A percentile compares a stretch with the other conserved stretches of the same genome.
Conservation (phyloP, 2,329 filamentous ascomycete genomes). For the Cordyceps pruinosa region DNA sequence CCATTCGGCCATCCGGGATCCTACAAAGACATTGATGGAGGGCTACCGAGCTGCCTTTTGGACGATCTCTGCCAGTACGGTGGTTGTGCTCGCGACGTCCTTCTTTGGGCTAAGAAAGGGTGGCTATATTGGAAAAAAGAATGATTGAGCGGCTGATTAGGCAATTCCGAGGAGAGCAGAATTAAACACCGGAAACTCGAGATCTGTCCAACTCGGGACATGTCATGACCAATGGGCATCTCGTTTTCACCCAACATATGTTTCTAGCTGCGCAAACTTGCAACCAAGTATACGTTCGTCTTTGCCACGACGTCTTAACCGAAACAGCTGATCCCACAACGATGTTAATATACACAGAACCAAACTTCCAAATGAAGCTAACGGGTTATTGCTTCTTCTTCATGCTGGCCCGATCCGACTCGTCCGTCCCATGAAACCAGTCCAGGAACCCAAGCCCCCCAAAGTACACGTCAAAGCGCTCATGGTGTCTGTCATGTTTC, state of each 20-base stretch:
- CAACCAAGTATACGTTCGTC: too few relatives aligned
- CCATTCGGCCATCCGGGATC: slow-evolving; percentile 22
- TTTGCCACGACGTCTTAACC: too few relatives aligned
- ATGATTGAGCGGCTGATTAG: too few relatives aligned
- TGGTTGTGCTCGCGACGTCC: slow-evolving; percentile 24
- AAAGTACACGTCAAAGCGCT: slow-evolving; percentile 48
- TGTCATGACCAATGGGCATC: too few relatives aligned
- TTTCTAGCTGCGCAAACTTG: too few relatives aligned
- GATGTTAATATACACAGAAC: too few relatives aligned
- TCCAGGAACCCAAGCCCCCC: slow-evolving; percentile 46
- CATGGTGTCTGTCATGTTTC: slow-evolving; percentile 51
- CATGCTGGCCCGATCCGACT: slow-evolving; percentile 9
- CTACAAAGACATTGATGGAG: slow-evolving; percentile 34
- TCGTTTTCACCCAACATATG: too few relatives aligned
- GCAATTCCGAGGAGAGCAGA: too few relatives aligned
- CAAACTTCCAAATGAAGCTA: too few relatives aligned
- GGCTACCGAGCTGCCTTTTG: slow-evolving; percentile 48
- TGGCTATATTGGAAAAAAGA: slow-evolving; percentile 43
- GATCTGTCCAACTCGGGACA: too few relatives aligned
- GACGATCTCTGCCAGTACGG: slow-evolving; percentile 41
- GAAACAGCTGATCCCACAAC: too few relatives aligned
- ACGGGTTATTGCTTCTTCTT: not conserved
- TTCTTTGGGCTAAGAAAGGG: slow-evolving; percentile 37
- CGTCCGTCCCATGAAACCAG: slow-evolving; percentile 46
- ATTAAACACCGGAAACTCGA: too few relatives aligned